A percentile compares a stretch with the other conserved stretches of the same genome.
phyloP scores from a whole-genome alignment of 2,329 filamentous ascomycete species.

The Hawksworthiomyces lignivorus region DNA sequence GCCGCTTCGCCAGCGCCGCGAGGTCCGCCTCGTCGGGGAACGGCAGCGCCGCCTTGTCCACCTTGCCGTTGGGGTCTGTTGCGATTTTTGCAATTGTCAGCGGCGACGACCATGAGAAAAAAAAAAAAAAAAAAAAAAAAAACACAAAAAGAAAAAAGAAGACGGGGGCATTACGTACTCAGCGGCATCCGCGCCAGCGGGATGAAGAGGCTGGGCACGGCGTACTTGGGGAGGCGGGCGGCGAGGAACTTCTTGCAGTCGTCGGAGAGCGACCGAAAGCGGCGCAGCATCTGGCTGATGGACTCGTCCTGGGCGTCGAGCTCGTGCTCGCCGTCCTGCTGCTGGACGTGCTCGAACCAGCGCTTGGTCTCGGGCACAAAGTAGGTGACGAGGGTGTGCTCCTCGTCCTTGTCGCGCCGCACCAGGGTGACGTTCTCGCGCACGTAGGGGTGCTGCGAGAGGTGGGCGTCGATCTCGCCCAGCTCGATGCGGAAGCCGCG shows the following conservation, averaged over 20 bases:
- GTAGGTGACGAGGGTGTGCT: conserved; percentile 81
- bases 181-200: conserved; percentile 50
- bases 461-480: conserved; percentile 80
- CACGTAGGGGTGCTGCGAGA: conserved; percentile 66
- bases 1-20: conserved; percentile 15
- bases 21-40: conserved; percentile 64
- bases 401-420: conserved; percentile 74
- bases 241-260: conserved; percentile 45
- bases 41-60: conserved; percentile 70
- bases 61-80: conserved; percentile 67
- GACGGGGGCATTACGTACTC: conserved; percentile 1
- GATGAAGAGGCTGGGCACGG: conserved; percentile 68
- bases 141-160: too few relatives aligned
- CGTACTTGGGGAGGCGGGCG: conserved; percentile 64
- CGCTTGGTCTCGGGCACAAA: conserved; percentile 73
- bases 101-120: neutral
- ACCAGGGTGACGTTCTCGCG: conserved; percentile 82
- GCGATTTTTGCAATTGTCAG: too few relatives aligned
- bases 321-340: too few relatives aligned
- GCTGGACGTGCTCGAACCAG: conserved; percentile 54
- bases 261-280: conserved; percentile 11
- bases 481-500: conserved; percentile 94
- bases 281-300: conserved; percentile 10
- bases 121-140: too few relatives aligned
- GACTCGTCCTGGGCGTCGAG: conserved; percentile 38